Base-by-base conservation (phyloP, 2,329 filamentous ascomycete genomes). In the Lasiodiplodia citricola region DNA sequence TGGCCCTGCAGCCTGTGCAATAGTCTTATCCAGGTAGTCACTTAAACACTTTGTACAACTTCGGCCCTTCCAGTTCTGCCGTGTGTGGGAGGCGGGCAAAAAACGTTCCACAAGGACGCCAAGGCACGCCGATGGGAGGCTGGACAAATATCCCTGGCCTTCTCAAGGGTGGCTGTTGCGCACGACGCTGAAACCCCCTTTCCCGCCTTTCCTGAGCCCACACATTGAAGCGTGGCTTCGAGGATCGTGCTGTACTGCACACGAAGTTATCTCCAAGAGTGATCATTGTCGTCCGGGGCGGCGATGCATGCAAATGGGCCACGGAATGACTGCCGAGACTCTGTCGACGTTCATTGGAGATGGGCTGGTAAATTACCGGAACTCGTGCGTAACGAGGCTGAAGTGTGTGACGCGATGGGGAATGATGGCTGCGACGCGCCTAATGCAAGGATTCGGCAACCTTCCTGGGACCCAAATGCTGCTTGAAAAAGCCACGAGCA, bases 381-480 rank as follows among this genome's bases (percentile, higher is more conserved):
- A 25, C 41, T 41, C 38, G 38, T 41, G 58, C n/a, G 21, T 23
- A 41, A 47, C 21, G 35, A 21, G 41, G 58, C 41, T 63, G 44
- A 28, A 14, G 58, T 28, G 58, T n/a, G 21, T 63, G 44, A 37
- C 28, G 47, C 31, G 14, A 31, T 38, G 13, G 14, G 31, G 47
- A 52, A 64, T 52, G 60, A 64, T 64, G 60, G 47, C 47, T 64
- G 31, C 47, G 47, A 64, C 47, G 25, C 6, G 41, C 16, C 35
- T 16, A 31, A 64, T 7, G 47, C 60, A 64, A 64, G 31, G 47
- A 23, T 38, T 52, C n/a, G 16, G 35, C 16, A n/a, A 4, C 13
- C 13, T 25, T 16, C 44, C 7, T 28, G 11, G 13, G 18, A 13
- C 58, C 52, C 52, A 35, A 51, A 3, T 38, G 28, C 31, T 62